Percentiles rank a stretch among this genome's conserved stretches.
Evolutionary conservation across 441 rosid genomes (phyloP).

Genomic region (Erysimum cheiri): DNA sequence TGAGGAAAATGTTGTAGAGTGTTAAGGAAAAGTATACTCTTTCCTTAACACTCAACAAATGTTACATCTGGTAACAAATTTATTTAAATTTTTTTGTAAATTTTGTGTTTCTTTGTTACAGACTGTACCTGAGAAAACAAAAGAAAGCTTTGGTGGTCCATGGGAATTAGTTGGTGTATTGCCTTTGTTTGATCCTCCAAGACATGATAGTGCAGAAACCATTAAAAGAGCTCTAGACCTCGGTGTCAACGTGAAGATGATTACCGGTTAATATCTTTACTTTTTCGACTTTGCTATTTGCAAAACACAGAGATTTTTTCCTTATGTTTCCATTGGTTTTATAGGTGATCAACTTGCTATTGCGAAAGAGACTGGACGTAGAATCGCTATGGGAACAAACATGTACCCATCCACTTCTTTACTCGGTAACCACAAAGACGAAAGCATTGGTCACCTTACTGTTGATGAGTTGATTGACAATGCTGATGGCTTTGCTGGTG

Average conservation of each 20-base stretch:
- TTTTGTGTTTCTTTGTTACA: slow-evolving; percentile 24
- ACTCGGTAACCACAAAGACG: slow-evolving; percentile 49
- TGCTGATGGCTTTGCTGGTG: no score
- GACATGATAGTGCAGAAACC: slow-evolving; percentile 93
- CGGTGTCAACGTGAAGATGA: slow-evolving; percentile 96
- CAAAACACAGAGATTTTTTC: neutral
- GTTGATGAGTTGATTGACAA: slow-evolving; percentile 36
- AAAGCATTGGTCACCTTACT: slow-evolving; percentile 39
- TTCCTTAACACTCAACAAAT: no score
- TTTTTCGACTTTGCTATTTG: neutral
- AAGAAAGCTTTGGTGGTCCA: slow-evolving; percentile 65
- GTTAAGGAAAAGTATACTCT: no score
- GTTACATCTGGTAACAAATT: neutral
- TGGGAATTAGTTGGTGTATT: slow-evolving; percentile 76
- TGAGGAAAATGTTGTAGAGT: no score
- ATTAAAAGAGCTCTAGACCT: slow-evolving; percentile 84
- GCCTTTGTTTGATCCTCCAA: slow-evolving; percentile 74
- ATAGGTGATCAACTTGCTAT: slow-evolving; percentile 86
- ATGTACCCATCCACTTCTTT: slow-evolving; percentile 56
- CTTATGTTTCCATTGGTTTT: slow-evolving; percentile 3
- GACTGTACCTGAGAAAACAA: slow-evolving; percentile 58
- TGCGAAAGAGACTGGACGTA: slow-evolving; percentile 58
- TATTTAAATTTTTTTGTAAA: neutral
- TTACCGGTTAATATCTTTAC: slow-evolving; percentile 56
- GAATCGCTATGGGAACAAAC: slow-evolving; percentile 59